Percentiles rank a stretch among this genome's conserved stretches.
Conservation (phyloP, 176 grass and related monocot genomes). For the Musa schizocarpa region DNA sequence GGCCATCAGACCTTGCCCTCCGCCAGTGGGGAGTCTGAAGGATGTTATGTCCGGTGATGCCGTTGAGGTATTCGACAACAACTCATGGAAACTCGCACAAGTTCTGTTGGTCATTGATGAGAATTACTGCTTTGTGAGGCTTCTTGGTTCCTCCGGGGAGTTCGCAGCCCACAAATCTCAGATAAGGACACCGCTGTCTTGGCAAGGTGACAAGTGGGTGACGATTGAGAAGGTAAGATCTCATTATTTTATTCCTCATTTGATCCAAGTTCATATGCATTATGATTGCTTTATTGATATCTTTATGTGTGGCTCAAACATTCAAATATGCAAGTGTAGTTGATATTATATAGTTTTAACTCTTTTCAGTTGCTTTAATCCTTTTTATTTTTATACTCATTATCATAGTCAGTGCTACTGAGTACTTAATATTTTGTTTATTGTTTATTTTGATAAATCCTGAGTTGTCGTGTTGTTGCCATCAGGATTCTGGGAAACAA, state of each 20-base stretch:
- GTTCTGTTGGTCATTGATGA: conserved; percentile 32
- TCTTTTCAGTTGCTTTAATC: no score
- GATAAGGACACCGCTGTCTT: conserved; percentile 46
- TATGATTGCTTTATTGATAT: no score
- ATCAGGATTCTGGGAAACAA: neutral
- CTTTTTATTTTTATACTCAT: no score
- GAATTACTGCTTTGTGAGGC: conserved; percentile 42
- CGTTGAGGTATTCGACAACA: conserved; percentile 56
- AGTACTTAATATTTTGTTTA: no score
- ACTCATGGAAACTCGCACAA: conserved; percentile 56
- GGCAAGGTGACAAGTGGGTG: conserved; percentile 65
- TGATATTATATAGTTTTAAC: no score
- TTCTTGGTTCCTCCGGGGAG: conserved; percentile 47
- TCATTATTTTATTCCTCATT: no score
- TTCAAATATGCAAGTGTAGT: no score
- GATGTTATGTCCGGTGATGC: conserved; percentile 34
- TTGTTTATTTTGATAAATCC: no score
- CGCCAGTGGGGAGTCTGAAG: conserved; percentile 1
- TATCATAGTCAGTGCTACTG: no score
- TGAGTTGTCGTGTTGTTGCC: no score
- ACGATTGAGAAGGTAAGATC: conserved; percentile 44
- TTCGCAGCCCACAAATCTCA: conserved; percentile 33
- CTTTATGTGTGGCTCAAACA: no score
- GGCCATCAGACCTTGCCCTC: conserved; percentile 42
- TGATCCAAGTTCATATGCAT: no score